Evolutionary conservation across 495 filamentous ascomycete species (phyloP).

Genomic region (Evansstolkia leycettana): DNA sequence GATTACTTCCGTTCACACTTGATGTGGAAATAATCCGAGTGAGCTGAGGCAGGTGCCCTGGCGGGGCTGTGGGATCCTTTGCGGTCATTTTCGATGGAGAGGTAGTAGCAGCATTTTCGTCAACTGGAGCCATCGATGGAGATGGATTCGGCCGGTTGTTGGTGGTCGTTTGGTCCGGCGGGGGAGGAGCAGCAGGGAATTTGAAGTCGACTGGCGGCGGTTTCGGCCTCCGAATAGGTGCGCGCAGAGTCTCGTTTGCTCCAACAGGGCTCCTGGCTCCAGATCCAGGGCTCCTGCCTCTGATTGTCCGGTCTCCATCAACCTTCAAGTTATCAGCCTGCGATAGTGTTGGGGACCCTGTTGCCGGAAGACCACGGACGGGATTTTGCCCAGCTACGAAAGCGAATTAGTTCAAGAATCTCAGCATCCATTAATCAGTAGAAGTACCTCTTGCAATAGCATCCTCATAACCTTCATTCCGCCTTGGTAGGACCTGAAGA

Average conservation of each 20-base stretch:
- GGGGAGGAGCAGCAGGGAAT: conserved; percentile 45
- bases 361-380: conserved; percentile 14
- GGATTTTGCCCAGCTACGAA: conserved; percentile 12
- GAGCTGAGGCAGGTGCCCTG: conserved; percentile 45
- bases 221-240: conserved; percentile 21
- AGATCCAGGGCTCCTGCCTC: conserved; percentile 13
- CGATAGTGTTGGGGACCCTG: conserved; percentile 18
- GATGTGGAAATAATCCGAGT: conserved; percentile 62
- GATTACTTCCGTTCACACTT: conserved; percentile 50
- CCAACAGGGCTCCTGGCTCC: conserved; percentile 17
- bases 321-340: conserved; percentile 14
- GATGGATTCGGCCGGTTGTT: conserved; percentile 23
- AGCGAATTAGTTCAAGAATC: not conserved
- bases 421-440: not conserved
- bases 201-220: conserved; percentile 50
- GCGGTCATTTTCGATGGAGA: conserved; percentile 5
- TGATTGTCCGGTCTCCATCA: conserved; percentile 17
- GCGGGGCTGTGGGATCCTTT: conserved; percentile 10
- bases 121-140: conserved; percentile 17
- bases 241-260: conserved; percentile 15
- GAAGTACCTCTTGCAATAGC: conserved; percentile 28
- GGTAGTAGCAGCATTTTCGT: conserved; percentile 6
- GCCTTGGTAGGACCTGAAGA: conserved; percentile 60
- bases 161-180: conserved; percentile 16
- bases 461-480: conserved; percentile 33